These are phyloP conservation scores for Polyporus tsugae DNA, from an alignment of 1,284 basidiomycete genomes.

Conservation along the genomic window DNA sequence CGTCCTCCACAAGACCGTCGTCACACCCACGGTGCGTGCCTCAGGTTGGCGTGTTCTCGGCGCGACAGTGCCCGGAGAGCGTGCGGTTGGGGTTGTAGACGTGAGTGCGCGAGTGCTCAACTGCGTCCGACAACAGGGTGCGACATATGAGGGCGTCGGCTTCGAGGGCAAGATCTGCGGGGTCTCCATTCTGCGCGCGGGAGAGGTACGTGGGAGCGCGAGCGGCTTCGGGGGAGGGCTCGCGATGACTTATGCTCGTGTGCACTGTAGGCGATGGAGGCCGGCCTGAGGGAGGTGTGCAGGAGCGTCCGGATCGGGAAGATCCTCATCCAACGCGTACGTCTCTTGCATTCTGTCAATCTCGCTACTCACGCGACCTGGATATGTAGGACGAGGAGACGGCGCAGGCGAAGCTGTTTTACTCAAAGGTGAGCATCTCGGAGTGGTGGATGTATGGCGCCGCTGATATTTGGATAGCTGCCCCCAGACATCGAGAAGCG, in stretches of 20 bases:
- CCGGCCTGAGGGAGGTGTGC: conserved; percentile 93
- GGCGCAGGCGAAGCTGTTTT: conserved; percentile 88
- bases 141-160: conserved; percentile 86
- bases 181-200: conserved; percentile 90
- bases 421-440: conserved; percentile 70
- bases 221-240: neutral
- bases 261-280: conserved; percentile 84
- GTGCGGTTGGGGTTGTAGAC: neutral
- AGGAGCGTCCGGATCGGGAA: conserved; percentile 92
- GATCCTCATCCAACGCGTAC: conserved; percentile 92
- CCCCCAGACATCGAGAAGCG: conserved; percentile 93
- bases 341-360: conserved; percentile 27
- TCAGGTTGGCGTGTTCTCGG: neutral
- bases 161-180: conserved; percentile 96
- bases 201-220: conserved; percentile 62
- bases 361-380: neutral
- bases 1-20: conserved; percentile 83
- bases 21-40: conserved; percentile 74
- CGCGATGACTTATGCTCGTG: conserved; percentile 1
- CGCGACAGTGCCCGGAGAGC: neutral
- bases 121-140: conserved; percentile 58
- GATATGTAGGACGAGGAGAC: conserved; percentile 87
- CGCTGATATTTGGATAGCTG: conserved; percentile 59
- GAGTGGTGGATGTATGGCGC: neutral
- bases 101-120: conserved; percentile 8